Base-by-base conservation (phyloP, 148 eudicot species). In the Polygonum maritimum region DNA sequence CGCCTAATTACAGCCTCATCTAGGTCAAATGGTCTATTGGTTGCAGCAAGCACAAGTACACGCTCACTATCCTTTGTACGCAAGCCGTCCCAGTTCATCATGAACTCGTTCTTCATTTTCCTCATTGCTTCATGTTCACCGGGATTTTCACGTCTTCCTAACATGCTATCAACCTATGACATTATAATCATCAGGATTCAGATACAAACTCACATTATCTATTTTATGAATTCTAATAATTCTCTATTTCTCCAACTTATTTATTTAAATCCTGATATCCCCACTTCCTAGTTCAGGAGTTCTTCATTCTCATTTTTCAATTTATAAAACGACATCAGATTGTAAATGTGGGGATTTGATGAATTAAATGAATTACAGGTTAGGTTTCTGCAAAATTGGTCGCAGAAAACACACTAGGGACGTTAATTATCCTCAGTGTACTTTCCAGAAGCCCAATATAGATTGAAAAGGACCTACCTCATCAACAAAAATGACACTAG, bases 51-150 rank as follows among this genome's bases (percentile, higher is more conserved):
- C 82, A 93, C 98, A 48, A 93, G 94, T 69, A 93, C 91, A n/a
- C 89, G 88, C 76, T 93, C 94, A 35, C 92, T 95, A 2, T 89
- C 84, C 55, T 87, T 93, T 0, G 96, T 88, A 80, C 91, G 79
- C 58, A 93, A 78, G 14, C 98, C 98, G 82, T 93, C 98, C 98
- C 98, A 93, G 74, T 91, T 93, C 51, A 93, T 76, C 98, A 93
- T 93, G 75, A 93, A 93, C 83, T 93, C 98, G 54, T 93, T 93
- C 85, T 93, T 93, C 60, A 93, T 93, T 73, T 93, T 93, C 70
- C 98, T 82, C 98, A 93, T 93, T 9, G 98, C 98, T 79, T 93
- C 98, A 26, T 93, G 98, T 85, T 93, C 98, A 62, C 98, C 98
- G 35, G 87, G 96, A 78, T 95, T 82, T 45, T 96, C 91, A 67